A percentile compares a stretch with the other conserved stretches of the same genome.
Evolutionary conservation across 1,284 basidiomycete genomes (phyloP).

Genomic region (Melampsora americana): DNA sequence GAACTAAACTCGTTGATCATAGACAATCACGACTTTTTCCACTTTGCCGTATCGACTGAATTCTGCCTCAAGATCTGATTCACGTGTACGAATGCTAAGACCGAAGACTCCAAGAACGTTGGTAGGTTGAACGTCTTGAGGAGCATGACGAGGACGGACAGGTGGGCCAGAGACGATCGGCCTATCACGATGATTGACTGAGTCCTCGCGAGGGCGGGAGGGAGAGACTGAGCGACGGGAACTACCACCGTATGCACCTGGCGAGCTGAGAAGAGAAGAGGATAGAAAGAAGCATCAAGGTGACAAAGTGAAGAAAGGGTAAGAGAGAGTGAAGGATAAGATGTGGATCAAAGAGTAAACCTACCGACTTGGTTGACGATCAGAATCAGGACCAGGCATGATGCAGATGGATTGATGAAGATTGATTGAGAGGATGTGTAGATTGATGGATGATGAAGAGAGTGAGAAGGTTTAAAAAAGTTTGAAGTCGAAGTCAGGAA

Average conservation of each 20-base stretch:
- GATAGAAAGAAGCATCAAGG: background rate
- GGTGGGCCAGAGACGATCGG: slow-evolving; percentile 23
- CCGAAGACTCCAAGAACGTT: slow-evolving; percentile 94
- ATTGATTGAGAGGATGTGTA: too few species aligned
- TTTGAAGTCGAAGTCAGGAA: background rate
- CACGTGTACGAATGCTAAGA: slow-evolving; percentile 86
- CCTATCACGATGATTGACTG: slow-evolving; percentile 45
- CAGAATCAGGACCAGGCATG: slow-evolving; percentile 9
- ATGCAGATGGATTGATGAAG: background rate
- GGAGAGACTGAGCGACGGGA: slow-evolving; percentile 38
- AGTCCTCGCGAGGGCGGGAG: slow-evolving; percentile 31
- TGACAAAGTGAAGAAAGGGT: background rate
- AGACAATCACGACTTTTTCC: slow-evolving; percentile 96
- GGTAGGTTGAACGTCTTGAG: slow-evolving; percentile 65
- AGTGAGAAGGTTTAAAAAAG: too few species aligned
- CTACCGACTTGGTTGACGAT: slow-evolving; percentile 9
- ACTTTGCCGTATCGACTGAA: slow-evolving; percentile 83
- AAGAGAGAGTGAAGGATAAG: background rate
- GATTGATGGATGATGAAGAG: too few species aligned
- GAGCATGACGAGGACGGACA: slow-evolving; percentile 27
- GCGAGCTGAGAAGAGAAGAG: slow-evolving; percentile 17
- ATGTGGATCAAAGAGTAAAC: background rate
- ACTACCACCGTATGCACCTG: slow-evolving; percentile 35
- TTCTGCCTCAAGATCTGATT: slow-evolving; percentile 89
- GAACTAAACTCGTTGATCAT: slow-evolving; percentile 73